Percentiles rank a stretch among this genome's conserved stretches.
Conservation (phyloP, 257 asterid genomes). For the Cruciata laevipes region DNA sequence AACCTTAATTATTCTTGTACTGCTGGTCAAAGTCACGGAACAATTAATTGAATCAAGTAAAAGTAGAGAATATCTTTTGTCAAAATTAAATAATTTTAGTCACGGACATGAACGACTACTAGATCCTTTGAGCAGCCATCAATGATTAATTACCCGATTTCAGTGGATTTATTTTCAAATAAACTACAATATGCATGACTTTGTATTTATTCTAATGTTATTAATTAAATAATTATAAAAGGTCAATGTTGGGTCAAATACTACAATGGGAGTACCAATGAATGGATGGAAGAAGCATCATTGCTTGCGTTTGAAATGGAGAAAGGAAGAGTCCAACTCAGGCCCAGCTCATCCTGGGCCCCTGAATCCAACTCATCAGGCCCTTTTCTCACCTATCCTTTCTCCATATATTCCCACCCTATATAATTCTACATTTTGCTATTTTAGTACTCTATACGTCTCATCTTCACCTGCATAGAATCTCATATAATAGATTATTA, state of each 20-base stretch:
- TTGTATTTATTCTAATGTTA: no score
- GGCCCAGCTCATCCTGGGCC: not conserved
- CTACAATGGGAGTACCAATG: no score
- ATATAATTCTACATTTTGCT: no score
- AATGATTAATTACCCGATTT: not conserved
- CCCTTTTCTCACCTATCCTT: not conserved
- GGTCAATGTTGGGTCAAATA: no score
- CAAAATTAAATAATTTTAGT: not conserved
- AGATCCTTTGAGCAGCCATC: not conserved
- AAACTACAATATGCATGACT: not conserved
- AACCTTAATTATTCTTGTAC: not conserved
- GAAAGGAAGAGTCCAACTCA: conserved; percentile 7
- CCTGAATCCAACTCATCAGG: not conserved
- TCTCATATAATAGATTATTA: no score
- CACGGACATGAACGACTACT: not conserved
- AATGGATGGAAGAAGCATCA: conserved; percentile 22
- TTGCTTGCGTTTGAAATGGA: conserved; percentile 33
- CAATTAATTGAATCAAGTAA: not conserved
- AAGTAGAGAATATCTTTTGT: not conserved
- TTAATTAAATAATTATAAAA: no score
- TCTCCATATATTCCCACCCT: not conserved
- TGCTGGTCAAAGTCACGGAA: not conserved
- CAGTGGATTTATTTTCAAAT: not conserved
- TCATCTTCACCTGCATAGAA: no score
- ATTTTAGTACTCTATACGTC: no score